Conservation (phyloP, 768 basidiomycete genomes). For the Xerocomus spinulosus region DNA sequence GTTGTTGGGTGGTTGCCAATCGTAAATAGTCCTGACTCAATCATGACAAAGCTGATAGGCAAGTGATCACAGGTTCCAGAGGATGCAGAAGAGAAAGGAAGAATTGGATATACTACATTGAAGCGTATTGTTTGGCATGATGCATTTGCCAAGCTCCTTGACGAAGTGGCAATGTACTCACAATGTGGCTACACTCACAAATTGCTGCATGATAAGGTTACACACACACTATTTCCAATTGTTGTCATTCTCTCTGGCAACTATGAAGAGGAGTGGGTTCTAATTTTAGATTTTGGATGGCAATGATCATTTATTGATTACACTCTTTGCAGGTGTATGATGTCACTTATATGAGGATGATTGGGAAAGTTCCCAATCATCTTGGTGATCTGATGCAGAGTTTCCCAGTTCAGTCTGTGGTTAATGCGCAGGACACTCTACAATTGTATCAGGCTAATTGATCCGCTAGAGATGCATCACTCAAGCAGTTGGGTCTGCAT, state of each 20-base stretch:
- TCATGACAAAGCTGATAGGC: no score
- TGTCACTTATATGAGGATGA: conserved; percentile 35
- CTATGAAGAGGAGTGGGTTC: conserved; percentile 43
- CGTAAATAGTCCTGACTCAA: no score
- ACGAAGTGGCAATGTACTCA: conserved; percentile 17
- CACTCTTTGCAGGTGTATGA: conserved; percentile 33
- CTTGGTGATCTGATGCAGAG: no score
- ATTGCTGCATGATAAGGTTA: conserved; percentile 26
- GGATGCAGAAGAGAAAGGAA: conserved; percentile 27
- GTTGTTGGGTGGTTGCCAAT: no score
- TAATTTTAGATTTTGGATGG: no score
- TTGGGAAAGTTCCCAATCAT: conserved; percentile 29
- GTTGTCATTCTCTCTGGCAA: conserved; percentile 39
- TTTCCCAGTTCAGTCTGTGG: no score
- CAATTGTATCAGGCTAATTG: no score
- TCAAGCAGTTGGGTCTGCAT: no score
- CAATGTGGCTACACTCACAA: conserved; percentile 18
- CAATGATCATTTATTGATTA: no score
- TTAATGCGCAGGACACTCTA: no score
- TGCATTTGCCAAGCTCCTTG: conserved; percentile 31
- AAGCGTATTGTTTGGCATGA: conserved; percentile 38
- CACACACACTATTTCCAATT: conserved; percentile 31
- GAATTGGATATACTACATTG: conserved; percentile 28
- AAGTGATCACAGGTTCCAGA: conserved; percentile 30
- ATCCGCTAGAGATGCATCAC: no score